A percentile compares a stretch with the other conserved stretches of the same genome.
phyloP scores from a whole-genome alignment of 331 rosid species.

The Pyracantha coccinea region DNA sequence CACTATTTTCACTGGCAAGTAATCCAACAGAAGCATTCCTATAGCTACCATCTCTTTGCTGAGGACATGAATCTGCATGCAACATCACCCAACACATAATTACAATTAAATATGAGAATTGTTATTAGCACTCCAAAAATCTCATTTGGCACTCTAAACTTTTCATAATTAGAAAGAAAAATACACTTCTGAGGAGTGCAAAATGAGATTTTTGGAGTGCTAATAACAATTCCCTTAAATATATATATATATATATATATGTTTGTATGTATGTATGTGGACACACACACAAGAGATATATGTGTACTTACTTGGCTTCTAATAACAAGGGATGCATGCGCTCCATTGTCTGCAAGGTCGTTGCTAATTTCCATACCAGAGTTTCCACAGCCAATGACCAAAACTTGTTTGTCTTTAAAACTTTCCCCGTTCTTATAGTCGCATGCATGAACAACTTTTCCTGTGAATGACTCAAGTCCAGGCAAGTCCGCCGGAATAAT shows the following conservation, averaged over 20 bases:
- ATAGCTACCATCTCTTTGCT: slow-evolving; percentile 20
- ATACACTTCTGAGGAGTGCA: too few species aligned
- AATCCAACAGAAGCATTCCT: slow-evolving; percentile 33
- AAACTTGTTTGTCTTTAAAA: slow-evolving; percentile 29
- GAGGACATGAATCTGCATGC: slow-evolving; percentile 41
- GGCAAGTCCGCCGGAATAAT: slow-evolving; percentile 22
- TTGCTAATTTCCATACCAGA: slow-evolving; percentile 67
- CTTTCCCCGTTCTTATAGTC: slow-evolving; percentile 30
- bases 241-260: too few species aligned
- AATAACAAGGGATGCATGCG: slow-evolving; percentile 27
- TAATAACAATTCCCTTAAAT: too few species aligned
- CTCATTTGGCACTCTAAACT: too few species aligned
- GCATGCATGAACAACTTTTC: slow-evolving; percentile 35
- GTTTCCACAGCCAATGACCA: slow-evolving; percentile 62
- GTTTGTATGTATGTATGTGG: too few species aligned
- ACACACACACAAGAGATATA: not conserved
- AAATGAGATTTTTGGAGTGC: too few species aligned
- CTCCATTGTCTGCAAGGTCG: slow-evolving; percentile 32
- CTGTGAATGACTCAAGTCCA: slow-evolving; percentile 35
- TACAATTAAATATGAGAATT: too few species aligned
- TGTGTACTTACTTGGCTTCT: slow-evolving; percentile 33
- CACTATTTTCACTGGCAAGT: slow-evolving; percentile 12
- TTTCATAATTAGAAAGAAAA: too few species aligned
- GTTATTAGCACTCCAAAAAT: too few species aligned
- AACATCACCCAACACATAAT: too few species aligned